Evolutionary conservation across 2,329 filamentous ascomycete species (phyloP).

Genomic region (Taxawa tesnikishii): DNA sequence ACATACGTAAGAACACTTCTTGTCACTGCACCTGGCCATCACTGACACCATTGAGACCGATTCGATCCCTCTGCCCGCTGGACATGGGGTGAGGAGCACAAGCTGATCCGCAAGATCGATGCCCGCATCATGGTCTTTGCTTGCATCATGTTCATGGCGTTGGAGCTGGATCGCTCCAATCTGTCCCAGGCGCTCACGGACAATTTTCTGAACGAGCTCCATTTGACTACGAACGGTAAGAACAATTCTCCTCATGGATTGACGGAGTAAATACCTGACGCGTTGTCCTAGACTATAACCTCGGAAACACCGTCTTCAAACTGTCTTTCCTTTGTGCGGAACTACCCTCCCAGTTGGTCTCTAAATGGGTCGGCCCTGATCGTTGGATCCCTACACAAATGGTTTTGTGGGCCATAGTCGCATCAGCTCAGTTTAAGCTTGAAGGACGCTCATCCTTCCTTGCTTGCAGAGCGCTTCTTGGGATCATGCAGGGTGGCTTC

Average conservation of each 20-base stretch:
- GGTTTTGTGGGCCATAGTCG: constrained; percentile 33
- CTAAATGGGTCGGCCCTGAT: constrained; percentile 33
- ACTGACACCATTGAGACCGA: no score
- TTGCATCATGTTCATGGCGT: constrained; percentile 38
- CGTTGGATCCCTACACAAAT: constrained; percentile 33
- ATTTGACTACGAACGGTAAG: constrained; percentile 16
- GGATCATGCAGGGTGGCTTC: constrained; percentile 1
- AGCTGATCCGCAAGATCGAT: constrained; percentile 20
- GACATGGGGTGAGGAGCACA: constrained; percentile 15
- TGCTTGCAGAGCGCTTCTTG: constrained; percentile 3
- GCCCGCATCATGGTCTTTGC: constrained; percentile 20
- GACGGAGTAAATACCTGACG: no score
- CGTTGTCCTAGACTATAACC: no score
- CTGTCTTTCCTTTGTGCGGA: constrained; percentile 23
- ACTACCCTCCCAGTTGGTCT: constrained; percentile 33
- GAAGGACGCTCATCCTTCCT: constrained; percentile 8
- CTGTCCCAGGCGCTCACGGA: constrained; percentile 15
- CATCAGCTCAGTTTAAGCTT: constrained; percentile 23
- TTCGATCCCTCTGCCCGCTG: constrained; percentile 13
- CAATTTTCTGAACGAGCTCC: constrained; percentile 16
- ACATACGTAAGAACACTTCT: no score
- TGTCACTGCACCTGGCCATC: no score
- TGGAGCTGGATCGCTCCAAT: constrained; percentile 27
- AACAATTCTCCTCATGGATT: no score
- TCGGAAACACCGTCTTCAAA: constrained; percentile 14